A percentile compares a stretch with the other conserved stretches of the same genome.
These are phyloP conservation scores for Phaeodactylum tricornutum DNA, from an alignment of 108 stramenopile species.

Conservation along the genomic window DNA sequence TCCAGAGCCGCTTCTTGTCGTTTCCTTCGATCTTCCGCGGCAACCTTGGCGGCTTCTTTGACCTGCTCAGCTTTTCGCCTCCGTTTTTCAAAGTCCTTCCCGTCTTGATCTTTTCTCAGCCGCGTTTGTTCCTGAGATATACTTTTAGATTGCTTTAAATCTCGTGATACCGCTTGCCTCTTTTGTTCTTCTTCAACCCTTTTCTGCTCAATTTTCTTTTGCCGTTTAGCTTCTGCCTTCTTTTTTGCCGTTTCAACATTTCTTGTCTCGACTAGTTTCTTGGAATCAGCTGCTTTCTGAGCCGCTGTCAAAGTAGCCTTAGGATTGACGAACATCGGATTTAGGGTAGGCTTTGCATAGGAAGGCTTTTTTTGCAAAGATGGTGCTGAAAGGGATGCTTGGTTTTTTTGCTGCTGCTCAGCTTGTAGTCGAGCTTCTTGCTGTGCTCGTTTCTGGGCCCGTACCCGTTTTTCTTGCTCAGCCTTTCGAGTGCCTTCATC, in stretches of 20 bases:
- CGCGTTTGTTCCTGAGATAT: constrained; percentile 4
- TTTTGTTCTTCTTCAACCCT: constrained; percentile 10
- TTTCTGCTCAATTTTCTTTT: constrained; percentile 8
- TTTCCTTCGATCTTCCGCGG: constrained; percentile 10
- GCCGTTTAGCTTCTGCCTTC: constrained; percentile 5
- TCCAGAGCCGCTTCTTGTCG: constrained; percentile 16
- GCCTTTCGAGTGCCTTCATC: neutral
- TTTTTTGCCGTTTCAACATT: constrained; percentile 4
- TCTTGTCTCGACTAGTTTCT: constrained; percentile 8
- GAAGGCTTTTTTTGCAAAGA: no score
- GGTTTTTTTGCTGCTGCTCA: no score
- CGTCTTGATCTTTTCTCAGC: constrained; percentile 10
- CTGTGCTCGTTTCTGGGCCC: constrained; percentile 18
- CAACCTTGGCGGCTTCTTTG: constrained; percentile 8
- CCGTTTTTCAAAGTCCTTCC: constrained; percentile 3
- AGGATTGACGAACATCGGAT: no score
- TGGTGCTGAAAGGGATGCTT: no score
- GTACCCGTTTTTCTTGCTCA: constrained; percentile 9
- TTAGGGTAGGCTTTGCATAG: no score
- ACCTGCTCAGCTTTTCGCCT: constrained; percentile 10
- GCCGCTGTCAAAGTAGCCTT: constrained; percentile 3
- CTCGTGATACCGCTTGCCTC: no score
- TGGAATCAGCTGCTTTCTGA: constrained; percentile 1
- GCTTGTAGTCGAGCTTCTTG: constrained; percentile 7
- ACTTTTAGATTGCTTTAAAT: constrained; percentile 4